Conservation (phyloP, 2,329 filamentous ascomycete genomes). For the Diaporthe sp. region DNA sequence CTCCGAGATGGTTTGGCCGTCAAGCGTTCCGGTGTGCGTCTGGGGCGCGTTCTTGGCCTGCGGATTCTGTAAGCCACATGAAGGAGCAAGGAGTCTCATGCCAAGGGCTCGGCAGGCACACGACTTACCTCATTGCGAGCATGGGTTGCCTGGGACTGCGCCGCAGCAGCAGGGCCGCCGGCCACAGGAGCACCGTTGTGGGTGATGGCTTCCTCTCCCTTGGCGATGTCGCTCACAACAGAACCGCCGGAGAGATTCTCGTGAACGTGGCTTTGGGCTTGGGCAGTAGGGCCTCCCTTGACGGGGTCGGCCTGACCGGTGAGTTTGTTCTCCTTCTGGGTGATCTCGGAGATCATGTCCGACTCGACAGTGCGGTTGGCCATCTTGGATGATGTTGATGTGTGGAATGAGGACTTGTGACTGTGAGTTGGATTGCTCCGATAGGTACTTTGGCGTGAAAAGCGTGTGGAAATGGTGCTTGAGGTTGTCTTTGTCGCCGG, state of each 20-base stretch:
- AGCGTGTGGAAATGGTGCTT: background rate
- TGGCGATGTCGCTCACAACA: slow-evolving; percentile 55
- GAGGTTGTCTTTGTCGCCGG: background rate
- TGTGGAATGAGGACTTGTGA: slow-evolving; percentile 32
- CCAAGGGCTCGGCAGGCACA: background rate
- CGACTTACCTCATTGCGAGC: background rate
- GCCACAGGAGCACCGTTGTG: slow-evolving; percentile 47
- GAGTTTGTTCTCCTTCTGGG: slow-evolving; percentile 55
- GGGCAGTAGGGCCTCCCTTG: slow-evolving; percentile 55
- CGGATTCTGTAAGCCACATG: background rate
- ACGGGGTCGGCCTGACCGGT: slow-evolving; percentile 53
- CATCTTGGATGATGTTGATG: slow-evolving; percentile 38
- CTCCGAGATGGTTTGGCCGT: slow-evolving; percentile 52
- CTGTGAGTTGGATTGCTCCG: background rate
- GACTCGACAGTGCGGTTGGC: slow-evolving; percentile 44
- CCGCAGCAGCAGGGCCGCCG: slow-evolving; percentile 54
- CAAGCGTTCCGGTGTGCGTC: slow-evolving; percentile 44
- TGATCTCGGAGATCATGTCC: slow-evolving; percentile 56
- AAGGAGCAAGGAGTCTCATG: background rate
- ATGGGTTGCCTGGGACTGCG: slow-evolving; percentile 48
- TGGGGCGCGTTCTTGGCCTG: background rate
- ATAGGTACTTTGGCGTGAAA: background rate
- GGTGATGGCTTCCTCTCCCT: slow-evolving; percentile 56
- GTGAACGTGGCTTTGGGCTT: slow-evolving; percentile 54
- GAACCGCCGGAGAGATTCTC: slow-evolving; percentile 48